Conservation (phyloP, 495 filamentous ascomycete species). For the Aspergillus biplanus region DNA sequence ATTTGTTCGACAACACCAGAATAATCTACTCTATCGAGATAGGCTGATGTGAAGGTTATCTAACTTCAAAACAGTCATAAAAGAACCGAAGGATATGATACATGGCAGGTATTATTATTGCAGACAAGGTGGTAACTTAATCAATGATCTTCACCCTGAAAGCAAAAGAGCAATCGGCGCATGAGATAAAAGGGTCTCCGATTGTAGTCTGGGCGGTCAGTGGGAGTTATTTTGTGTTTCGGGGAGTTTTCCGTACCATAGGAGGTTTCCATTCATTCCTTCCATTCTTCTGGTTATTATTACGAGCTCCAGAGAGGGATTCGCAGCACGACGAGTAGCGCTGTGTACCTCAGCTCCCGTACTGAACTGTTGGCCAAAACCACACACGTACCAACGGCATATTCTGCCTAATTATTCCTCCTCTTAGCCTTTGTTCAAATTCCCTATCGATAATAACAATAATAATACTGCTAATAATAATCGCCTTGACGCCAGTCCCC, state of each 20-base stretch:
- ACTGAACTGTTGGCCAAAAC: background rate
- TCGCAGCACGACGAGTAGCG: too few relatives aligned
- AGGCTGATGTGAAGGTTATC: too few relatives aligned
- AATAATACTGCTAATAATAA: slow-evolving; percentile 2
- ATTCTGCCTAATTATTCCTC: slow-evolving; percentile 1
- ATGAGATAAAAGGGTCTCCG: background rate
- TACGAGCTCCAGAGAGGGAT: background rate
- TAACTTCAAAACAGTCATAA: too few relatives aligned
- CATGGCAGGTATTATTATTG: background rate
- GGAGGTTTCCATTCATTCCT: background rate
- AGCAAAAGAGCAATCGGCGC: background rate
- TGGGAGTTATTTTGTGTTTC: background rate
- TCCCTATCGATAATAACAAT: slow-evolving; percentile 2
- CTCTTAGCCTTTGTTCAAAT: background rate
- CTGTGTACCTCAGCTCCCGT: background rate
- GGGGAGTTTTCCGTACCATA: slow-evolving; percentile 3
- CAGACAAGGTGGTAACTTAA: background rate
- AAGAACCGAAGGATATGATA: background rate
- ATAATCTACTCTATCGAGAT: background rate
- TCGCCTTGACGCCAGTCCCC: background rate
- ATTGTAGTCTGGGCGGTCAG: background rate
- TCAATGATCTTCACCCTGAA: background rate
- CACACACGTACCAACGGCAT: background rate
- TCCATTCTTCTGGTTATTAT: background rate
- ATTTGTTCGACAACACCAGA: background rate